Evolutionary conservation across 805 yeast species (phyloP).

Genomic region (Saccharomycopsis sp.): DNA sequence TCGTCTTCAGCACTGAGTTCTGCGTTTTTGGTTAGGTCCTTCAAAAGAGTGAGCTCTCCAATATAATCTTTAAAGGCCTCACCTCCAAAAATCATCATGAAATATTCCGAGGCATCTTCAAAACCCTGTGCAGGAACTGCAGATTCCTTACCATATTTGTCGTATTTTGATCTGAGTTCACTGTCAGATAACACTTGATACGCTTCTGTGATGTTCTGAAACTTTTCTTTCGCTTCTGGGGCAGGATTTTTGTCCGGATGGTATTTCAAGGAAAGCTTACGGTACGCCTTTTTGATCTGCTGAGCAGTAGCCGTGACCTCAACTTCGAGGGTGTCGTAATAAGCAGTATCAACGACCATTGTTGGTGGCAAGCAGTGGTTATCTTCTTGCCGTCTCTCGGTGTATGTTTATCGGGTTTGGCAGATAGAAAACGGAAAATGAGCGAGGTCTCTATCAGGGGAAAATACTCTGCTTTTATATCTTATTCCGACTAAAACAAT

Average conservation of each 20-base stretch:
- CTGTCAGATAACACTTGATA: conserved; percentile 72
- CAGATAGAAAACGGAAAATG: no score
- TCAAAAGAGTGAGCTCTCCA: conserved; percentile 78
- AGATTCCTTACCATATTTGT: conserved; percentile 68
- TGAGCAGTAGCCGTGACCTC: conserved; percentile 50
- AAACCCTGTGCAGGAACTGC: conserved; percentile 66
- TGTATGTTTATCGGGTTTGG: background rate
- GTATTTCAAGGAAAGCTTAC: conserved; percentile 66
- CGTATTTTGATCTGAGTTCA: conserved; percentile 57
- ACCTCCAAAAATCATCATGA: conserved; percentile 76
- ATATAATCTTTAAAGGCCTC: conserved; percentile 81
- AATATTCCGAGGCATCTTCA: conserved; percentile 69
- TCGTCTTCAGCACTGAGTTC: conserved; percentile 41
- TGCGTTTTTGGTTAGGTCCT: conserved; percentile 62
- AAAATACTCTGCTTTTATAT: no score
- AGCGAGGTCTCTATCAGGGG: no score
- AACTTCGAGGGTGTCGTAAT: conserved; percentile 63
- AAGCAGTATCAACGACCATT: conserved; percentile 72
- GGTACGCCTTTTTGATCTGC: conserved; percentile 73
- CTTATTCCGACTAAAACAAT: no score
- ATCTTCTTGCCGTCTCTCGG: background rate
- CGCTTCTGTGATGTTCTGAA: conserved; percentile 57
- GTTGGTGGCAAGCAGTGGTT: background rate
- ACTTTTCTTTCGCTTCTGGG: conserved; percentile 67
- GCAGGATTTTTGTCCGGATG: conserved; percentile 84